A percentile compares a stretch with the other conserved stretches of the same genome.
phyloP scores from a whole-genome alignment of 1,284 basidiomycete species.

The Marasmius tenuissimus region DNA sequence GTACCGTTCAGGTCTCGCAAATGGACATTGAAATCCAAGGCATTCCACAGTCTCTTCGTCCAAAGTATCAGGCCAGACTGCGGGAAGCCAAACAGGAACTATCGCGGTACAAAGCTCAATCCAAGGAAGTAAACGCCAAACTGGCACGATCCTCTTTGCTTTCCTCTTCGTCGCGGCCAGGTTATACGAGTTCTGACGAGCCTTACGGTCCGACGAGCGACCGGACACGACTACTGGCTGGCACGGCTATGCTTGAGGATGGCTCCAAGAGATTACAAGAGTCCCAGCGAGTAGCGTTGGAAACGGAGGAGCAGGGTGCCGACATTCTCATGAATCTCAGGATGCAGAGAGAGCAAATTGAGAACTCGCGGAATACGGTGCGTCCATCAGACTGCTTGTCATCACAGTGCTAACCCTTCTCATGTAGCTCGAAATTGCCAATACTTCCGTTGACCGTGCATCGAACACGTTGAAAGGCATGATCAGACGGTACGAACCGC shows the following conservation, averaged over 20 bases:
- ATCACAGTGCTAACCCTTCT: slow-evolving; percentile 7
- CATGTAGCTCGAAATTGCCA: slow-evolving; percentile 64
- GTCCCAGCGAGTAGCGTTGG: slow-evolving; percentile 89
- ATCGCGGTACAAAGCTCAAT: slow-evolving; percentile 76
- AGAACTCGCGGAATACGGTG: slow-evolving; percentile 90
- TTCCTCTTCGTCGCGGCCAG: slow-evolving; percentile 40
- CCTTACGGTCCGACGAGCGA: slow-evolving; percentile 72
- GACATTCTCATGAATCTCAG: slow-evolving; percentile 89
- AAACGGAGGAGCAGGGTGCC: slow-evolving; percentile 95
- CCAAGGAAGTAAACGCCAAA: slow-evolving; percentile 60
- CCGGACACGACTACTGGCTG: slow-evolving; percentile 76
- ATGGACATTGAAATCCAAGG: slow-evolving; percentile 99
- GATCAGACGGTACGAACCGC: slow-evolving; percentile 61
- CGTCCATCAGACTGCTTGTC: slow-evolving; percentile 22
- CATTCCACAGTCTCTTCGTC: slow-evolving; percentile 83
- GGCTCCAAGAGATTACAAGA: slow-evolving; percentile 84
- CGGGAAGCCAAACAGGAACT: slow-evolving; percentile 73
- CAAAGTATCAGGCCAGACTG: slow-evolving; percentile 75
- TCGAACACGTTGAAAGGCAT: slow-evolving; percentile 75
- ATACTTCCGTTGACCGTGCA: slow-evolving; percentile 70
- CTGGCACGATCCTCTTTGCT: slow-evolving; percentile 64
- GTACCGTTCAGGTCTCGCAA: slow-evolving; percentile 78
- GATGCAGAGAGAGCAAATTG: slow-evolving; percentile 92
- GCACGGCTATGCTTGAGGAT: slow-evolving; percentile 75
- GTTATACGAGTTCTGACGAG: slow-evolving; percentile 69